These are phyloP conservation scores for Tetragonia tetragonoides DNA, from an alignment of 148 eudicot species.

Conservation along the genomic window DNA sequence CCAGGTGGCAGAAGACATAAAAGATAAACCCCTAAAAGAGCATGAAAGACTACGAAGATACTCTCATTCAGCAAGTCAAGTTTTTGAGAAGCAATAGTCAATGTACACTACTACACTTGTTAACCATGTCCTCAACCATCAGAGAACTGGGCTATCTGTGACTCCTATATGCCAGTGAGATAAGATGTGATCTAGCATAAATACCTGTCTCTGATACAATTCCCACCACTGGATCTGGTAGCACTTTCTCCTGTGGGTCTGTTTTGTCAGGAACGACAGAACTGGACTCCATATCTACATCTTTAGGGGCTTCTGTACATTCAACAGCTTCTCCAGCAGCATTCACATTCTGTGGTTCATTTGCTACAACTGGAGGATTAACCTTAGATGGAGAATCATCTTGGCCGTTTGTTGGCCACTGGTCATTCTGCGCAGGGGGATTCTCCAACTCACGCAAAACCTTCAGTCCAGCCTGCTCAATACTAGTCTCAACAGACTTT, in stretches of 20 bases:
- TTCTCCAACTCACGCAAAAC: slow-evolving; percentile 28
- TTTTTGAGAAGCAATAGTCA: background rate
- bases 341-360: slow-evolving; percentile 33
- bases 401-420: slow-evolving; percentile 26
- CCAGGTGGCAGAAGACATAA: background rate
- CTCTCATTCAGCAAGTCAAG: background rate
- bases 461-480: slow-evolving; percentile 30
- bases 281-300: slow-evolving; percentile 39
- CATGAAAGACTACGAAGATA: background rate
- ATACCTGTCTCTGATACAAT: slow-evolving; percentile 48
- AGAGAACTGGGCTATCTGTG: background rate
- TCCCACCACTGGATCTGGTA: slow-evolving; percentile 35
- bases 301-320: slow-evolving; percentile 36
- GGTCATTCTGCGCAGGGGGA: slow-evolving; percentile 33
- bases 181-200: background rate
- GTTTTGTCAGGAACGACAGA: slow-evolving; percentile 36
- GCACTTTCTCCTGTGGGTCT: slow-evolving; percentile 26
- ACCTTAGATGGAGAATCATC: slow-evolving; percentile 35
- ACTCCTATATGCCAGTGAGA: slow-evolving; percentile 3
- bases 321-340: slow-evolving; percentile 25
- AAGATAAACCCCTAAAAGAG: background rate
- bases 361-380: slow-evolving; percentile 35
- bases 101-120: slow-evolving; percentile 1
- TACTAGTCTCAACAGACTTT: slow-evolving; percentile 29
- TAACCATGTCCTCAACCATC: background rate